Conservation (phyloP, 1,139 yeast genomes). For the Lodderomyces beijingensis region DNA sequence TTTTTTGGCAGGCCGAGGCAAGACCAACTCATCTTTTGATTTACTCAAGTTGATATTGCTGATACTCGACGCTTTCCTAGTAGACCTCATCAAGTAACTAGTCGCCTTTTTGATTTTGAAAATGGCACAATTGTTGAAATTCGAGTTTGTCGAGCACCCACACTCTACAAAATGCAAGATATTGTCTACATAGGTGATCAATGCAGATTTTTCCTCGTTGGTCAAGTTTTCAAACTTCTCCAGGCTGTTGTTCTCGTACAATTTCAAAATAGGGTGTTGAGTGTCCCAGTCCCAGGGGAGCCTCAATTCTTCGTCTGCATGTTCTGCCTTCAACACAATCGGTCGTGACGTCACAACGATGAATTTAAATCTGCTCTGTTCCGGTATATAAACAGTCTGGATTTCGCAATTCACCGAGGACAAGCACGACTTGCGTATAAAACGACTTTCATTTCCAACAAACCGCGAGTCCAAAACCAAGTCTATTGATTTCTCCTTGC, state of each 20-base stretch:
- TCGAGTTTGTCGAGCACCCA: conserved; percentile 57
- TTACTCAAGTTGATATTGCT: conserved; percentile 34
- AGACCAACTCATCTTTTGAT: conserved; percentile 38
- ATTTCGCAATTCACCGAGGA: conserved; percentile 65
- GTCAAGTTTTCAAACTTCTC: conserved; percentile 47
- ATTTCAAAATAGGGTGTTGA: conserved; percentile 63
- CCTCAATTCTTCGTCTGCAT: conserved; percentile 58
- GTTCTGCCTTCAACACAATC: conserved; percentile 32
- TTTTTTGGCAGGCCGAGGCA: conserved; percentile 27
- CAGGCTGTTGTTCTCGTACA: conserved; percentile 28
- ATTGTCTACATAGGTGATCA: conserved; percentile 59
- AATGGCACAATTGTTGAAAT: conserved; percentile 47
- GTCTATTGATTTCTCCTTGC: conserved; percentile 27
- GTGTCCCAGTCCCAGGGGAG: conserved; percentile 88
- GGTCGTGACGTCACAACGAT: conserved; percentile 55
- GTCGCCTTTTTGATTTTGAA: conserved; percentile 60
- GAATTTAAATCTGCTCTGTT: conserved; percentile 45
- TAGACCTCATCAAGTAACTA: conserved; percentile 52
- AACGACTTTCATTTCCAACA: conserved; percentile 73
- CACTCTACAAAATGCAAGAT: conserved; percentile 54
- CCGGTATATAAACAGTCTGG: conserved; percentile 47
- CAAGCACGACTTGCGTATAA: conserved; percentile 69
- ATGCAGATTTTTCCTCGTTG: conserved; percentile 46
- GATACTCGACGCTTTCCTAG: conserved; percentile 48
- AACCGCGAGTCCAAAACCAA: conserved; percentile 74